phyloP scores from a whole-genome alignment of 352 stramenopile genomes.

The Phytophthora pistaciae region DNA sequence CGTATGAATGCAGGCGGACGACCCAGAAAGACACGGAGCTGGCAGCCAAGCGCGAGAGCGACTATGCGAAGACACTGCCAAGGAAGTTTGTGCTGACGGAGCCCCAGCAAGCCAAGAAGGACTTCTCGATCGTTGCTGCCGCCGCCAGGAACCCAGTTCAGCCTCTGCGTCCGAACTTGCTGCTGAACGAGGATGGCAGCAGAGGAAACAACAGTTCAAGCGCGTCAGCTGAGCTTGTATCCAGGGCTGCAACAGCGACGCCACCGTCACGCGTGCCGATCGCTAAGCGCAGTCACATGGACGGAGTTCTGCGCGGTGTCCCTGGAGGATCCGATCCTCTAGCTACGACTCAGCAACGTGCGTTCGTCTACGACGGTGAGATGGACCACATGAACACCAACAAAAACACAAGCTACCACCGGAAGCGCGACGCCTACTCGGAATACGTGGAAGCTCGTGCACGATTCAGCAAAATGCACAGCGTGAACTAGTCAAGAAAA shows the following conservation, averaged over 20 bases:
- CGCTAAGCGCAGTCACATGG: constrained; percentile 84
- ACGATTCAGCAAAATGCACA: constrained; percentile 92
- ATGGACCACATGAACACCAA: constrained; percentile 84
- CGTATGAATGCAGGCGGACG: constrained; percentile 59
- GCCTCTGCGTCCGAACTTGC: constrained; percentile 50
- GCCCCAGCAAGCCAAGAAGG: constrained; percentile 44
- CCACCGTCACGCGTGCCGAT: constrained; percentile 54
- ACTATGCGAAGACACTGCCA: constrained; percentile 62
- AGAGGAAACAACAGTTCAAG: constrained; percentile 24
- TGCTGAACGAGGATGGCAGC: constrained; percentile 52
- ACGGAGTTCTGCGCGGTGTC: constrained; percentile 72
- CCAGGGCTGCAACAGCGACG: constrained; percentile 6
- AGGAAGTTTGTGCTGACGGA: constrained; percentile 78
- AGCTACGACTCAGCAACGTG: constrained; percentile 55
- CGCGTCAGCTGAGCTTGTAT: constrained; percentile 13
- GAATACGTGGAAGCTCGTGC: constrained; percentile 90
- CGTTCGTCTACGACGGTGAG: constrained; percentile 73
- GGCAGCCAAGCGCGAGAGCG: constrained; percentile 48
- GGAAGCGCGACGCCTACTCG: constrained; percentile 88
- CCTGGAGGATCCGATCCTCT: constrained; percentile 42
- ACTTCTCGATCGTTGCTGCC: constrained; percentile 57
- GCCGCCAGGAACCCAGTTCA: constrained; percentile 64
- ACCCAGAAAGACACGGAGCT: constrained; percentile 47
- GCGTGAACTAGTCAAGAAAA: constrained; percentile 61
- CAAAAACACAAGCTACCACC: constrained; percentile 79